Percentiles rank a stretch among this genome's conserved stretches.
These are phyloP conservation scores for Phytophthora colocasiae DNA, from an alignment of 352 stramenopile genomes.

Conservation along the genomic window DNA sequence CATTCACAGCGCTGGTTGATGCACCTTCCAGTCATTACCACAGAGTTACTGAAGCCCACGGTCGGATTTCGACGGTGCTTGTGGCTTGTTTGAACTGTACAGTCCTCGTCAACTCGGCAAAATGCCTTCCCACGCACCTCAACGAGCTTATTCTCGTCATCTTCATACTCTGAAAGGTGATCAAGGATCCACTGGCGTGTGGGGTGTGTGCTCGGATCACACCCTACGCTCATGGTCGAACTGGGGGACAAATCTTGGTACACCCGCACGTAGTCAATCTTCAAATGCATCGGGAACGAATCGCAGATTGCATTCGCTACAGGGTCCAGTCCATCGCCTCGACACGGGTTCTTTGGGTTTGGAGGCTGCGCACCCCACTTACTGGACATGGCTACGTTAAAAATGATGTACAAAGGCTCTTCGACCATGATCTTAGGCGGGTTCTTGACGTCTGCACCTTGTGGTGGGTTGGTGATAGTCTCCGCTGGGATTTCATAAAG, in stretches of 20 bases:
- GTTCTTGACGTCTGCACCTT: constrained; percentile 59
- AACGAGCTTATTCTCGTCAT: constrained; percentile 61
- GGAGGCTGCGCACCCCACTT: constrained; percentile 86
- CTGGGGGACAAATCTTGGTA: constrained; percentile 59
- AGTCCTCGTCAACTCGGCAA: constrained; percentile 65
- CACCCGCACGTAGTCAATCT: constrained; percentile 83
- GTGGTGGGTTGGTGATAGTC: constrained; percentile 59
- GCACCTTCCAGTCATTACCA: constrained; percentile 43
- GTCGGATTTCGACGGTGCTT: neutral
- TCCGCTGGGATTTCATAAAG: constrained; percentile 89
- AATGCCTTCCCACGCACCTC: constrained; percentile 73
- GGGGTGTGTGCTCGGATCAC: constrained; percentile 67
- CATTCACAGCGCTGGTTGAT: constrained; percentile 55
- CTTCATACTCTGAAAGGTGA: constrained; percentile 79
- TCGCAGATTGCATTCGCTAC: constrained; percentile 66
- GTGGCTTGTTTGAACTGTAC: constrained; percentile 45
- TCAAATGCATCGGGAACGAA: constrained; percentile 72
- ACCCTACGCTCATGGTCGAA: constrained; percentile 66
- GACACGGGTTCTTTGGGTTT: constrained; percentile 67
- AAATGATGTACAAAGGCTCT: constrained; percentile 95
- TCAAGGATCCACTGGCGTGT: constrained; percentile 81
- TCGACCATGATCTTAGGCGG: constrained; percentile 92
- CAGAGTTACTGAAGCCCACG: constrained; percentile 1
- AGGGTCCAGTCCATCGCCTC: constrained; percentile 51
- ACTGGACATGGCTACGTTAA: constrained; percentile 95